Base-by-base conservation (phyloP, 108 stramenopile genomes). In the Skeletonema costatum region DNA sequence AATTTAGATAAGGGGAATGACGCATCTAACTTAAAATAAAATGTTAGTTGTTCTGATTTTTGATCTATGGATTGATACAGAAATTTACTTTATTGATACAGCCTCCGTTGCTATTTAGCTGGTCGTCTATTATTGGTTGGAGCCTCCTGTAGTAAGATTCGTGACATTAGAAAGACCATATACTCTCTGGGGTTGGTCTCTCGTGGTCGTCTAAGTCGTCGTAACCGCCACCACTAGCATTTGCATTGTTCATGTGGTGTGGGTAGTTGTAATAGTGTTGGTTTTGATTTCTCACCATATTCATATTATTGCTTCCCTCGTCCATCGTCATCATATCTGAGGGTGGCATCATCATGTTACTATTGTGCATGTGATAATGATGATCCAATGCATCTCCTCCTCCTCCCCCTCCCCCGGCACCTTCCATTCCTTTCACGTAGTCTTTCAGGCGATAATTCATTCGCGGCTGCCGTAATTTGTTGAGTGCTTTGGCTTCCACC, bases 401-500 rank as follows among this genome's bases (percentile, higher is more conserved):
- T 30, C 29, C 63, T 66, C 71, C 63, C 60, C 71, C 53, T 30
- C 46, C 17, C 46, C 70, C 32, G 4, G 30, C 58, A 19, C 14
- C 77, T 48, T 72, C 77, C 12, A 44, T 35, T n/a, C 75, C 70
- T 2, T 60, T 73, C 29, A 95, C 72, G 63, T 89, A 95, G 60
- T 87, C 87, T 67, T 92, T 90, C 61, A 96, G 62, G 32, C 85
- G 76, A 68, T 93, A 89, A 70, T 88, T 96, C 73, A 87, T 76
- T 64, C 85, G 77, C 38, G 95, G 95, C 56, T 87, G 84, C 16
- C 95, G 85, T 41, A 98, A 85, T 80, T 98, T 97, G 77, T 93
- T 88, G 60, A 98, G 76, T n/a, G 97, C 98, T 73, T 86, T 66
- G 9, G 93, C 87, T 85, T 98, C 96, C 25, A 97, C 86, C 60